Conservation (phyloP, 2,329 filamentous ascomycete genomes). For the Cladophialophora carrionii region DNA sequence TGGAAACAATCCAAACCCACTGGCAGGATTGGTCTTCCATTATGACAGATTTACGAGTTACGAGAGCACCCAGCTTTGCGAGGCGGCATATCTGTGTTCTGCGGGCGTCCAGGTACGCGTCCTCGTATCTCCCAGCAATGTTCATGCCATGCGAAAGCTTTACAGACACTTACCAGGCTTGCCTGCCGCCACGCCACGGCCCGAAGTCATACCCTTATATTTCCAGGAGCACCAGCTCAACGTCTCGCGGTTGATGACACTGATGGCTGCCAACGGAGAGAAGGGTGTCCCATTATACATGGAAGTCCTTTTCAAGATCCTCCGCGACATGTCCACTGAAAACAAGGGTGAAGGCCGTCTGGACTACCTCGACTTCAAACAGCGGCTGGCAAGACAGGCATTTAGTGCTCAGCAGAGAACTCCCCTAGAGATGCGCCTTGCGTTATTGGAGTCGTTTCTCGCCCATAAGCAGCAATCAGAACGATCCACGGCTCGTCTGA, state of each 20-base stretch:
- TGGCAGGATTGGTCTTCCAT: slow-evolving; percentile 67
- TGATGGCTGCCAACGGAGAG: slow-evolving; percentile 58
- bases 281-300: slow-evolving; percentile 57
- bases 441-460: slow-evolving; percentile 68
- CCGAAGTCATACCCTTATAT: slow-evolving; percentile 52
- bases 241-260: slow-evolving; percentile 56
- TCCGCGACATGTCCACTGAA: slow-evolving; percentile 55
- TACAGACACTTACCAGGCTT: slow-evolving; percentile 49
- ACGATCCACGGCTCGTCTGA: slow-evolving; percentile 20
- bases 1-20: slow-evolving; percentile 54
- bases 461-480: slow-evolving; percentile 39
- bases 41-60: slow-evolving; percentile 61
- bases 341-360: slow-evolving; percentile 46
- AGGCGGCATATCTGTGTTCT: slow-evolving; percentile 60
- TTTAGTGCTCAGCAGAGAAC: slow-evolving; percentile 56
- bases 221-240: slow-evolving; percentile 56
- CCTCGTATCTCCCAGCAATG: slow-evolving; percentile 57
- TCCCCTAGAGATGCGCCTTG: slow-evolving; percentile 63
- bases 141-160: slow-evolving; percentile 46
- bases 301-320: slow-evolving; percentile 52
- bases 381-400: slow-evolving; percentile 42
- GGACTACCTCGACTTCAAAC: slow-evolving; percentile 52
- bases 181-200: slow-evolving; percentile 41
- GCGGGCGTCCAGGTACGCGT: slow-evolving; percentile 54
- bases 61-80: slow-evolving; percentile 49